A percentile compares a stretch with the other conserved stretches of the same genome.
phyloP scores from a whole-genome alignment of 805 yeast genomes.

The Yamadazyma paraphyllophila region DNA sequence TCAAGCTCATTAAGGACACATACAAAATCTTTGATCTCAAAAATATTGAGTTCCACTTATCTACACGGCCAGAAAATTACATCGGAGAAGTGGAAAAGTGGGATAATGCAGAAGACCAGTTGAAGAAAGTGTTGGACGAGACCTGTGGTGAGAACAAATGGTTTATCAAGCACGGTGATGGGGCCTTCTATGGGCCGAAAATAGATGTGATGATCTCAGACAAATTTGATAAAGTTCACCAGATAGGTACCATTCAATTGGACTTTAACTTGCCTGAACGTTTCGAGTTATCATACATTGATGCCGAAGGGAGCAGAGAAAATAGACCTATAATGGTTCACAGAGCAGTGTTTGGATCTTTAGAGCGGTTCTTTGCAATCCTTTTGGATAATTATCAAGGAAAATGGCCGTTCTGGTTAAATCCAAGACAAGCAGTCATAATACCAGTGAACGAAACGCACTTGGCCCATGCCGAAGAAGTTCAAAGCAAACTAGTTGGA shows the following conservation, averaged over 20 bases:
- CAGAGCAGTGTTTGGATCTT: slow-evolving; percentile 91
- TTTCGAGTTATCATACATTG: slow-evolving; percentile 68
- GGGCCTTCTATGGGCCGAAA: slow-evolving; percentile 96
- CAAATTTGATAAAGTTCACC: slow-evolving; percentile 77
- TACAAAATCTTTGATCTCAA: slow-evolving; percentile 65
- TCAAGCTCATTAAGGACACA: slow-evolving; percentile 70
- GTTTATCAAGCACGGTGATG: slow-evolving; percentile 86
- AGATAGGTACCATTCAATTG: slow-evolving; percentile 91
- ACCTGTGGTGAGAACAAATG: slow-evolving; percentile 52
- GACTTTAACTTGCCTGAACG: slow-evolving; percentile 92
- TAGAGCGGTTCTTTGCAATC: slow-evolving; percentile 89
- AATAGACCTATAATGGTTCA: slow-evolving; percentile 91
- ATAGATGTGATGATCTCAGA: slow-evolving; percentile 85
- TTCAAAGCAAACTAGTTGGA: slow-evolving; percentile 47
- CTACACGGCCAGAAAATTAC: slow-evolving; percentile 72
- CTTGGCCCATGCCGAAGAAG: slow-evolving; percentile 48
- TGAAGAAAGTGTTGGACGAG: slow-evolving; percentile 56
- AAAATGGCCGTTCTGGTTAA: slow-evolving; percentile 97
- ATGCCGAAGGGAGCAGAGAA: slow-evolving; percentile 45
- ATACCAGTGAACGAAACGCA: slow-evolving; percentile 76
- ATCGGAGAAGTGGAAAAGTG: slow-evolving; percentile 79
- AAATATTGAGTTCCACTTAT: slow-evolving; percentile 61
- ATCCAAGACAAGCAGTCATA: slow-evolving; percentile 84
- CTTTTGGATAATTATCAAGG: slow-evolving; percentile 88
- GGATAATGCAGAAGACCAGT: slow-evolving; percentile 74